Evolutionary conservation across 1,139 yeast species (phyloP).

Genomic region (Zygosaccharomyces pseudobailii): DNA sequence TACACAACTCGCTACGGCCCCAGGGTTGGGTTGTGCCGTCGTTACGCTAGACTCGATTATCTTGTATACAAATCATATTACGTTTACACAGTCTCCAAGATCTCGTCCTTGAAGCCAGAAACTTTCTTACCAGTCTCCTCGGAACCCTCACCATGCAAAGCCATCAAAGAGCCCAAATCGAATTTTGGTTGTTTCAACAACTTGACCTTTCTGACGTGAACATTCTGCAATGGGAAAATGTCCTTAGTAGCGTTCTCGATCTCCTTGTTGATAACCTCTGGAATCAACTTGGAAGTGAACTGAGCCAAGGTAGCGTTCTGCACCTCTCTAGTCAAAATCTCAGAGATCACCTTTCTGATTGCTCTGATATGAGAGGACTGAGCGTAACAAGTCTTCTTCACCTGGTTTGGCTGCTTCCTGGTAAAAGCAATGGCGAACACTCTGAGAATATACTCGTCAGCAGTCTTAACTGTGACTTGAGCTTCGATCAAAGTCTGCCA

Average conservation of each 20-base stretch:
- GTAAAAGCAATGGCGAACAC: conserved; percentile 90
- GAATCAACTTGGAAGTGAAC: conserved; percentile 82
- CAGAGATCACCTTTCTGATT: conserved; percentile 80
- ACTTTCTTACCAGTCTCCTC: conserved; percentile 93
- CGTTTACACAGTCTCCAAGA: conserved; percentile 73
- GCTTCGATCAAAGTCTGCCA: conserved; percentile 93
- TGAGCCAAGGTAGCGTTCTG: conserved; percentile 80
- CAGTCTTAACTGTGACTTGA: conserved; percentile 85
- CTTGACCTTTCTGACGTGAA: conserved; percentile 88
- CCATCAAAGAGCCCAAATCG: conserved; percentile 81
- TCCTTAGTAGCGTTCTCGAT: conserved; percentile 80
- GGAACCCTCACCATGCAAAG: conserved; percentile 87
- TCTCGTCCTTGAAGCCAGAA: conserved; percentile 83
- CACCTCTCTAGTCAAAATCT: conserved; percentile 82
- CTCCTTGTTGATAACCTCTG: conserved; percentile 89
- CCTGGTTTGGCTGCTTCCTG: conserved; percentile 83
- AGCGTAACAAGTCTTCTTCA: conserved; percentile 88
- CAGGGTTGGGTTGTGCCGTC: not conserved
- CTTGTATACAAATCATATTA: conserved; percentile 14
- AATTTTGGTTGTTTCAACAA: conserved; percentile 87
- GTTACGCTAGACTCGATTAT: conserved; percentile 11
- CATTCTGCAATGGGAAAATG: conserved; percentile 87
- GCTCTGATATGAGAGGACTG: conserved; percentile 87
- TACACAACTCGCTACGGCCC: not conserved
- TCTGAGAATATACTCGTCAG: conserved; percentile 87